Evolutionary conservation across 306 rosid genomes (phyloP).

Genomic region (Begonia peltatifolia): DNA sequence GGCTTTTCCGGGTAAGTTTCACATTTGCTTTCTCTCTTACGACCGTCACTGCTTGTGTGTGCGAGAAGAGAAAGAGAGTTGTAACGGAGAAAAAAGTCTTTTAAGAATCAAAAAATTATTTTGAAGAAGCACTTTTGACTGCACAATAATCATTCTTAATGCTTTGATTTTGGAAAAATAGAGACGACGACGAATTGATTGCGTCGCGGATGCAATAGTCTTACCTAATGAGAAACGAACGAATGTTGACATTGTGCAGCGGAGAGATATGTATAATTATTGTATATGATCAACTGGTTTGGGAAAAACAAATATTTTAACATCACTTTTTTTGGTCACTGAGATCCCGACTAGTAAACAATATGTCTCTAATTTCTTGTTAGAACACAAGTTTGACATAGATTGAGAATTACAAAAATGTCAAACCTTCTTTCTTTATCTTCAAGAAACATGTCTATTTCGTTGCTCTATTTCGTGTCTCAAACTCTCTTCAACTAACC

Average conservation of each 20-base stretch:
- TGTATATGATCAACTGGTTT: neutral
- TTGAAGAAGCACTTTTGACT: too few relatives aligned
- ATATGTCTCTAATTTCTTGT: neutral
- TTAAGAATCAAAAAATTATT: too few relatives aligned
- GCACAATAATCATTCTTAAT: too few relatives aligned
- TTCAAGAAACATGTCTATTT: neutral
- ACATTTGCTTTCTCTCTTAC: too few relatives aligned
- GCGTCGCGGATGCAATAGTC: constrained; percentile 2
- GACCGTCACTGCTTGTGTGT: too few relatives aligned
- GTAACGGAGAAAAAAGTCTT: too few relatives aligned
- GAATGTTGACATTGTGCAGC: constrained; percentile 10
- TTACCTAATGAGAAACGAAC: constrained; percentile 22
- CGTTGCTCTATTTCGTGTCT: neutral
- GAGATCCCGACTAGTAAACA: neutral
- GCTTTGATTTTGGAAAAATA: too few relatives aligned
- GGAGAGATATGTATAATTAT: constrained; percentile 7
- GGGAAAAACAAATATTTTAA: constrained; percentile 1
- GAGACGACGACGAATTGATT: too few relatives aligned
- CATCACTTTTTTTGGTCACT: constrained; percentile 2
- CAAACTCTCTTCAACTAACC: too few relatives aligned
- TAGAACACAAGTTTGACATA: neutral
- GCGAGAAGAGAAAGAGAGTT: too few relatives aligned
- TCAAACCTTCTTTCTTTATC: neutral
- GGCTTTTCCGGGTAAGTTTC: too few relatives aligned
- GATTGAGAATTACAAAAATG: neutral